Conservation (phyloP, 2,329 filamentous ascomycete genomes). For the Leptosphaerulina australis region DNA sequence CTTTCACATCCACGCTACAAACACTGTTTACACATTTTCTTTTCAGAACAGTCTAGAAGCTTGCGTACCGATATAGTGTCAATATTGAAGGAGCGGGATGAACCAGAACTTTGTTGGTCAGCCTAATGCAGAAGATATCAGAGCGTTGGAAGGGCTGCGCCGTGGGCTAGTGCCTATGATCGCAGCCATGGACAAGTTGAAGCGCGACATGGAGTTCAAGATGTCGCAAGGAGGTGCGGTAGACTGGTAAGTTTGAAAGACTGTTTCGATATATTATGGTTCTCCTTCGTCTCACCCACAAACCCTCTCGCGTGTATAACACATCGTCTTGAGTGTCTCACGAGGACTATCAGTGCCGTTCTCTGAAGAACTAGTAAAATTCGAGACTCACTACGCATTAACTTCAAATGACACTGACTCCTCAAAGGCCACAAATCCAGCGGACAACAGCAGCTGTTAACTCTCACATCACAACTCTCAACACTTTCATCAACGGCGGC, state of each 20-base stretch:
- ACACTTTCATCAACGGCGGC: conserved; percentile 30
- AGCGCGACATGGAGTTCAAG: conserved; percentile 29
- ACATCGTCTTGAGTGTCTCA: background rate
- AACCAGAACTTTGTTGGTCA: conserved; percentile 35
- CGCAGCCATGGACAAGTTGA: conserved; percentile 30
- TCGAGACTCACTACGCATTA: background rate
- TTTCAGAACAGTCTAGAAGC: background rate
- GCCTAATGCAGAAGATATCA: conserved; percentile 31
- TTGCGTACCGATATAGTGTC: background rate
- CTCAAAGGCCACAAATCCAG: conserved; percentile 26
- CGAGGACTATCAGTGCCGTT: no score
- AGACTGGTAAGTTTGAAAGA: conserved; percentile 27
- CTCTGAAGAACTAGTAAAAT: background rate
- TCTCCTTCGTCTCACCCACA: background rate
- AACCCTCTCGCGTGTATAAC: background rate
- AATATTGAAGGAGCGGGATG: conserved; percentile 21
- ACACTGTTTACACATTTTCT: background rate
- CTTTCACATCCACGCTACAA: conserved; percentile 6
- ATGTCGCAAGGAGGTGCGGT: conserved; percentile 24
- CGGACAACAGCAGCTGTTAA: conserved; percentile 26
- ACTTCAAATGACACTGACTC: conserved; percentile 20
- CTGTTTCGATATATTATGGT: background rate
- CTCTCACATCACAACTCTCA: conserved; percentile 26
- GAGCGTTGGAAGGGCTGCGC: conserved; percentile 31
- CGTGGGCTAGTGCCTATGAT: conserved; percentile 36